Base-by-base conservation (phyloP, 1,284 basidiomycete species). In the Vanrija pseudolonga region DNA sequence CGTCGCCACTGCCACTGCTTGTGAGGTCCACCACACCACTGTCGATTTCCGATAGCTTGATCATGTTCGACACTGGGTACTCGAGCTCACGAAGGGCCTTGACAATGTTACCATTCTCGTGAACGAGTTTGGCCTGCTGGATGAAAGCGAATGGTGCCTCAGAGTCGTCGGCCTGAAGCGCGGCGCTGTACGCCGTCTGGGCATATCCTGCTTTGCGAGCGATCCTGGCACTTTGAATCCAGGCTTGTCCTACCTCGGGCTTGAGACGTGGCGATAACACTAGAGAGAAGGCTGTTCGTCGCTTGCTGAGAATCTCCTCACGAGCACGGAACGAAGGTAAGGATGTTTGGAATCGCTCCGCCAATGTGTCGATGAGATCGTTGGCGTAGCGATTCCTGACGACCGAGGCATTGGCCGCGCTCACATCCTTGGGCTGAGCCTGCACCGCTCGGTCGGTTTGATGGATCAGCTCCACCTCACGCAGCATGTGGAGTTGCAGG, bases 171-270 rank as follows among this genome's bases (percentile, higher is more conserved):
- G 93, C 91, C 75, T 98, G 96, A 0, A 99, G 81, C 51, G 91
- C 85, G 1, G 96, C 94, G 66, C 90, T 97, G 71, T 98, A 99
- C 3, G 96, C 93, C 0, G 95, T 97, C 77, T 98, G 96, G 79
- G 85, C 87, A 73, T 98, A 95, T 0, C 90, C 89, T 0, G 93
- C 90, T 70, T 96, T 97, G 47, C 96, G 82, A 14, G 96, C 95
- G 56, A 94, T 93, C 72, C 96, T 98, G 17, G 94, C 88, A 53
- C 90, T 97, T 18, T 85, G 81, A 15, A 98, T 83, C 96, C 96
- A 99, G 1, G 90, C 85, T 48, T 83, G 82, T 2, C 90, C 89
- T 36, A 93, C 84, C 62, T 89, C 85, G 9, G 77, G 76, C 38
- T 78, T 79, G n/a, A 73, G 58, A 0, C 53, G 51, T 23, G 60